A percentile compares a stretch with the other conserved stretches of the same genome.
Conservation (phyloP, 768 basidiomycete genomes). For the Multifurca ochricompacta region DNA sequence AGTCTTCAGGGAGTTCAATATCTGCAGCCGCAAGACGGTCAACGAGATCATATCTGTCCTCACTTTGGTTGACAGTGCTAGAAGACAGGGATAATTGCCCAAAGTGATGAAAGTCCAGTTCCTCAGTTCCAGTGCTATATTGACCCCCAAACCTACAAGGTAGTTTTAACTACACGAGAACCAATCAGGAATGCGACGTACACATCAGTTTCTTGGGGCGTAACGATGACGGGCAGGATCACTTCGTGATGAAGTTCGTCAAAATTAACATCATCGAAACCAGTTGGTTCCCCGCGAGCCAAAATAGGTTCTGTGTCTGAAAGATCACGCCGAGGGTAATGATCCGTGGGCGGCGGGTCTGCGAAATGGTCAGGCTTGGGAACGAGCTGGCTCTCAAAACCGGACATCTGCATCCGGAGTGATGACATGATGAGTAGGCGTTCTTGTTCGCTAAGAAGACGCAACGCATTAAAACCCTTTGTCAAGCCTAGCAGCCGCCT, state of each 20-base stretch:
- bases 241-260: neutral
- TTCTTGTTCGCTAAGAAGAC: constrained; percentile 12
- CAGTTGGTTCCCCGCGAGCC: neutral
- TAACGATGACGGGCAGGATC: neutral
- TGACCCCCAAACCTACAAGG: neutral
- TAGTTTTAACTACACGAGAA: neutral
- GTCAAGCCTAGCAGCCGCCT: constrained; percentile 39
- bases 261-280: neutral
- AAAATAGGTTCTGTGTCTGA: neutral
- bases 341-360: neutral
- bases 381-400: neutral
- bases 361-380: neutral
- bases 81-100: neutral
- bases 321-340: neutral
- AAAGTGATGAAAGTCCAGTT: neutral
- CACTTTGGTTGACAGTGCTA: constrained; percentile 26
- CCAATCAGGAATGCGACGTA: neutral
- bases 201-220: constrained; percentile 6
- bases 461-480: constrained; percentile 20
- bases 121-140: neutral
- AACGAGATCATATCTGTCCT: constrained; percentile 40
- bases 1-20: constrained; percentile 6
- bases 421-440: constrained; percentile 32
- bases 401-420: constrained; percentile 7
- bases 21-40: neutral